Base-by-base conservation (phyloP, 2,329 filamentous ascomycete genomes). In the Arachnomyces sp. region DNA sequence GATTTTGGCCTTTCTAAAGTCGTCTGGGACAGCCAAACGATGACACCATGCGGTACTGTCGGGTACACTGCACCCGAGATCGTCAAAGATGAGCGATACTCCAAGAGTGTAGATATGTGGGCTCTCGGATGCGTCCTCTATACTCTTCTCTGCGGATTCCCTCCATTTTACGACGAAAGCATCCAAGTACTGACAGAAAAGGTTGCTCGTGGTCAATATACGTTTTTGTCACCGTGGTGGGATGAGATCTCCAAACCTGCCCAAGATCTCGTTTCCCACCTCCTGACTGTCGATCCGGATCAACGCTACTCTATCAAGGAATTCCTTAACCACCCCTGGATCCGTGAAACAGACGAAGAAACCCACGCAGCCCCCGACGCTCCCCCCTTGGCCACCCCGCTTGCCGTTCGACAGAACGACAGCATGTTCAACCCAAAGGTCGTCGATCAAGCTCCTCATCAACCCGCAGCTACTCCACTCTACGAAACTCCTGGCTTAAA, bases 61-160 rank as follows among this genome's bases (percentile, higher is more conserved):
- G 92, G 92, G 32, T 98, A 98, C 67, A 96, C 92, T 3, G 92
- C 92, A 3, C 92, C 92, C 6, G 92, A 98, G 60, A 98, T 98
- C 47, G 92, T 98, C 61, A 96, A 96, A 67, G 92, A 98, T 65
- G 92, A 98, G 67, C 80, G 89, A 15, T 98, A 98, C 65, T 96
- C 90, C 29, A 98, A 96, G 72, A 93, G 87, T 38, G 92, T 98
- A 34, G 92, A 98, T 58, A 98, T 98, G 92, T 98, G 92, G 92
- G 92, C 92, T 3, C 67, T 98, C 25, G 92, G 92, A 11, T 98
- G 92, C 60, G 92, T 98, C 8, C 73, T 98, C 4, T 98, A 98
- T 69, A 98, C 92, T 1, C 72, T 98, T 1, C 82, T 98, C 12
- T 98, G 92, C 54, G 92, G 92, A 11, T 98, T 98, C 69, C 92